phyloP scores from a whole-genome alignment of 1,284 basidiomycete genomes.

The Pyrrhoderma lamaoense region DNA sequence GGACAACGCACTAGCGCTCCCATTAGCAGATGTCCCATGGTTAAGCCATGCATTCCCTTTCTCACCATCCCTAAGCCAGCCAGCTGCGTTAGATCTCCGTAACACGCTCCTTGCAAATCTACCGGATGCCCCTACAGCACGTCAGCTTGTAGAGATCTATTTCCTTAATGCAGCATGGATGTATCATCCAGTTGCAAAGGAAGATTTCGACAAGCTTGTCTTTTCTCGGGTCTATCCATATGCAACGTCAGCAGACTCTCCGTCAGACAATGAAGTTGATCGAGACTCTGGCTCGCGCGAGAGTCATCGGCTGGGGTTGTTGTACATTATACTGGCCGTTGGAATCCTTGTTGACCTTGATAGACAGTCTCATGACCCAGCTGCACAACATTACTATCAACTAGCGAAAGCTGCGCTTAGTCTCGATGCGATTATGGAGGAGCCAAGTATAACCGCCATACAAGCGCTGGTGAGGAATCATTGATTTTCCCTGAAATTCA shows the following conservation, averaged over 20 bases:
- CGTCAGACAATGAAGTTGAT: constrained; percentile 10
- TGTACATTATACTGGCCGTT: constrained; percentile 39
- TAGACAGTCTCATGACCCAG: constrained; percentile 39
- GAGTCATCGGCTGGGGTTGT: constrained; percentile 36
- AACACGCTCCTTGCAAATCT: constrained; percentile 38
- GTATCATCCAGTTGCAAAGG: constrained; percentile 54
- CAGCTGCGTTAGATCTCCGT: constrained; percentile 36
- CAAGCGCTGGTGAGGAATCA: constrained; percentile 46
- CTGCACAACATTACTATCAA: constrained; percentile 51
- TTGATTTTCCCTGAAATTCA: too few relatives aligned
- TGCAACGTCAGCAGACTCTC: constrained; percentile 25
- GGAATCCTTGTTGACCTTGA: constrained; percentile 45
- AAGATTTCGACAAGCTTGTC: constrained; percentile 45
- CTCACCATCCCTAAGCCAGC: constrained; percentile 34
- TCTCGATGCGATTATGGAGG: constrained; percentile 54
- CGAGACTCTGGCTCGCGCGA: constrained; percentile 37
- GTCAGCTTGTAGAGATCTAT: constrained; percentile 42
- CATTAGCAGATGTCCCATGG: constrained; percentile 45
- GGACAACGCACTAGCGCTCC: constrained; percentile 28
- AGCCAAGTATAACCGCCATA: constrained; percentile 52
- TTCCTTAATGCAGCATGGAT: constrained; percentile 63
- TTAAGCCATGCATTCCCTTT: constrained; percentile 55
- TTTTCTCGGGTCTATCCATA: constrained; percentile 46
- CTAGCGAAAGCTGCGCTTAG: constrained; percentile 51
- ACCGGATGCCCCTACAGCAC: constrained; percentile 38